These are phyloP conservation scores for Benincasa hispida DNA, from an alignment of 306 rosid genomes.

Conservation along the genomic window DNA sequence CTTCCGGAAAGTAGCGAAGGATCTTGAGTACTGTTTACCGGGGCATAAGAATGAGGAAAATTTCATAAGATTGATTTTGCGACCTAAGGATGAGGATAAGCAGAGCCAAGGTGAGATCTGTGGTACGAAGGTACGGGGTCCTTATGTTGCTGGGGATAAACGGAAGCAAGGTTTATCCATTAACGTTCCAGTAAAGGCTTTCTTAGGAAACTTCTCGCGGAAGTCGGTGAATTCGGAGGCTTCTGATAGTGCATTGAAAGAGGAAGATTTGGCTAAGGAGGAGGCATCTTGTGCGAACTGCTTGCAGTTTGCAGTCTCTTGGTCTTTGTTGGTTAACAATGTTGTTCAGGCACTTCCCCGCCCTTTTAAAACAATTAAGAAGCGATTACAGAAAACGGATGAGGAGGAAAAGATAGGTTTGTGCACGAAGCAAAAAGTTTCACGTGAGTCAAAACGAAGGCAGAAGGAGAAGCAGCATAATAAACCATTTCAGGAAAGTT, in stretches of 20 bases:
- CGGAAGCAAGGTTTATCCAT: conserved; percentile 40
- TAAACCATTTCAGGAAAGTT: conserved; percentile 17
- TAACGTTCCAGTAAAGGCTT: conserved; percentile 58
- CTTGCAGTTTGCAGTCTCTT: conserved; percentile 62
- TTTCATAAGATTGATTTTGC: conserved; percentile 36
- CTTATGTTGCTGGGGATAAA: conserved; percentile 32
- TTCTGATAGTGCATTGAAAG: conserved; percentile 14
- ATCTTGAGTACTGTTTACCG: conserved; percentile 71
- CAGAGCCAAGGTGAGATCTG: conserved; percentile 48
- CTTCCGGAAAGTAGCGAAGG: conserved; percentile 67
- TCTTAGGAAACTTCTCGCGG: conserved; percentile 50
- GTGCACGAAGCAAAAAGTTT: conserved; percentile 34
- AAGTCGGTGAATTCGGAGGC: conserved; percentile 36
- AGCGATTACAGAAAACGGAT: conserved; percentile 44
- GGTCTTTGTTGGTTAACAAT: conserved; percentile 63
- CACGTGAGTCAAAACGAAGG: conserved; percentile 40
- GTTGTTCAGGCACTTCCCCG: conserved; percentile 71
- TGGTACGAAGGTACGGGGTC: conserved; percentile 42
- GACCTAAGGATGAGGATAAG: conserved; percentile 30
- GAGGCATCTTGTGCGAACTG: conserved; percentile 63
- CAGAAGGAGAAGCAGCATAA: conserved; percentile 28
- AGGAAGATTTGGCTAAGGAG: conserved; percentile 32
- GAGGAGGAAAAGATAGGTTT: conserved; percentile 40
- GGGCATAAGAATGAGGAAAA: conserved; percentile 36
- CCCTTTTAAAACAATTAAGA: conserved; percentile 65